Evolutionary conservation across 1,284 basidiomycete genomes (phyloP), one percentile per base, ranked within the genome.

Genomic region (Ustilago sp.): DNA sequence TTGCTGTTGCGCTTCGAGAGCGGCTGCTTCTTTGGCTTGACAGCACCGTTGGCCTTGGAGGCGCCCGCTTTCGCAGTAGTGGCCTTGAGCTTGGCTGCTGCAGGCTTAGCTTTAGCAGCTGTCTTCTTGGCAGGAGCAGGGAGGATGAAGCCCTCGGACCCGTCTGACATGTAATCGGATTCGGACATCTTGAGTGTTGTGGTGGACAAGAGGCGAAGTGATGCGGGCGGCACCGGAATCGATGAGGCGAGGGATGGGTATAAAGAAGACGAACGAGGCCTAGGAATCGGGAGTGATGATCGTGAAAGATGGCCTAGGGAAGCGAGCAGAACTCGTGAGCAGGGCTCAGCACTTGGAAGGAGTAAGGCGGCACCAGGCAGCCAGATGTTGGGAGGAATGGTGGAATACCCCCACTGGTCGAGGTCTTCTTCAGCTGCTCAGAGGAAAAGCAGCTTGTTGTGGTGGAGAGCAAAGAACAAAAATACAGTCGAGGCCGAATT

Each of bases 21-120:
- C 57, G 90, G 90, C 83, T 88, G 87, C 75, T 88, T 85, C 17
- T 86, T 80, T 61, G 91, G 92, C 89, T 93, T 93, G 89, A 93
- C 93, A 36, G 61, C 54, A 28, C 66, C 64, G 41, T 68, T 71
- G 5, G 62, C 54, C 43, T 69, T 90, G 3, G 88, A 72, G 0
- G 88, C 80, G 0, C 88, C 79, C 71, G 90, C 85, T 39, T 88
- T 80, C 19, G 86, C 81, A 1, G 77, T 36, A 0, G 57, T 80
- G 52, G 83, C 61, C 38, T 66, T 66, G 45, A 55, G 38, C 38
- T 61, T 73, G 17, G 67, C 35, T 11, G 74, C 59, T 13, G 74
- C 43, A 39, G 53, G 53, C 38, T 72, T 73, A n/a, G 72, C 39
- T 34, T 68, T 90, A 0, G 87, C 68, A 0, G 88, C 80, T 0